Evolutionary conservation across 208 protist genomes (phyloP).

Genomic region (Naegleria fowleri): DNA sequence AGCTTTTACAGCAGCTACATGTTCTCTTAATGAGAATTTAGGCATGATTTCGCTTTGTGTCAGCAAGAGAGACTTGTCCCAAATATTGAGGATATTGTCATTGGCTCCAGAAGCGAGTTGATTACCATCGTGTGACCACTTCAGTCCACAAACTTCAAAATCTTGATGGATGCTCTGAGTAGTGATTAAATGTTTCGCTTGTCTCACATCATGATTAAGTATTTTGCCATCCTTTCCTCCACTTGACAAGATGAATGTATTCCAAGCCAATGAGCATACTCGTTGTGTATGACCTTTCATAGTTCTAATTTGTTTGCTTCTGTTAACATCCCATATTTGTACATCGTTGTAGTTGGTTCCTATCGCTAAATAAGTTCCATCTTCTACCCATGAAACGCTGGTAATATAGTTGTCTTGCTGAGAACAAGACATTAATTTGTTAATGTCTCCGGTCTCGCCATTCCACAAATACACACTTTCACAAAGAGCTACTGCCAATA

Average conservation of each 20-base stretch:
- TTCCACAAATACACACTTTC: conserved; percentile 95
- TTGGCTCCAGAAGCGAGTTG: conserved; percentile 95
- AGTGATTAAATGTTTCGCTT: conserved; percentile 47
- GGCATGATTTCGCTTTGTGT: conserved; percentile 46
- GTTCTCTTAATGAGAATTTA: conserved; percentile 72
- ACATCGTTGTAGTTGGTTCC: conserved; percentile 73
- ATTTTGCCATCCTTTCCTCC: conserved; percentile 66
- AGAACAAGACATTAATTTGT: conserved; percentile 64
- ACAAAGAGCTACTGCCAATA: conserved; percentile 92
- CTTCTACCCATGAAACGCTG: conserved; percentile 80
- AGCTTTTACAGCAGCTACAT: conserved; percentile 94
- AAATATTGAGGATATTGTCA: conserved; percentile 94
- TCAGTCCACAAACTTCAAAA: conserved; percentile 84
- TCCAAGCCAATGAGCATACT: conserved; percentile 68
- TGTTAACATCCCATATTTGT: conserved; percentile 51
- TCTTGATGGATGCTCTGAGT: conserved; percentile 48
- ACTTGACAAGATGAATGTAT: conserved; percentile 55
- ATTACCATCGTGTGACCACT: conserved; percentile 81
- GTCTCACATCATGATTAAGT: conserved; percentile 66
- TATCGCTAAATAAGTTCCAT: conserved; percentile 74
- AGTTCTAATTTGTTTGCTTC: conserved; percentile 45
- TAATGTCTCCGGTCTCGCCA: conserved; percentile 78
- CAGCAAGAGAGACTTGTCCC: conserved; percentile 63
- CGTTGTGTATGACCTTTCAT: conserved; percentile 60
- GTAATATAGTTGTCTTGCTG: conserved; percentile 65